Percentiles rank a stretch among this genome's conserved stretches.
Conservation (phyloP, 192 early-diverging fungal species). For the Allomyces macrogynus region DNA sequence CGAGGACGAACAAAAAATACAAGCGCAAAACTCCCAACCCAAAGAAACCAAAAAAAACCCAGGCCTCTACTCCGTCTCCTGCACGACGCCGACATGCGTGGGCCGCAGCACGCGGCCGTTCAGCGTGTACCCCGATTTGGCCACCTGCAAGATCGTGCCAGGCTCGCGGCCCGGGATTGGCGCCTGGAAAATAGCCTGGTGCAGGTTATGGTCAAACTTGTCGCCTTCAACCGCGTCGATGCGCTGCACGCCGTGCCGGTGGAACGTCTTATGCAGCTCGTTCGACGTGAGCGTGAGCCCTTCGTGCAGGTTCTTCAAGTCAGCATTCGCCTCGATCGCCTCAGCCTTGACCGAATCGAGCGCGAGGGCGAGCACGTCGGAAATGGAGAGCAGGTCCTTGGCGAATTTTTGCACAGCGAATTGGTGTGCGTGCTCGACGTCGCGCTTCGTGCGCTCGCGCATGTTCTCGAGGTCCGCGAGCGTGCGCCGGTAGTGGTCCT, state of each 20-base stretch:
- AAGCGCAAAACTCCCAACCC: too few species aligned
- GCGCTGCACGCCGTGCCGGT: constrained; percentile 46
- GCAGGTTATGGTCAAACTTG: constrained; percentile 80
- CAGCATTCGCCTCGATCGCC: constrained; percentile 16
- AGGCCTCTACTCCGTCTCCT: constrained; percentile 11
- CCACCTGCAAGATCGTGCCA: constrained; percentile 67
- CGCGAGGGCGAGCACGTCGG: constrained; percentile 77
- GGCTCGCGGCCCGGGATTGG: constrained; percentile 71
- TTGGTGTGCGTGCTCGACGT: constrained; percentile 53
- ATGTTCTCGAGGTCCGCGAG: constrained; percentile 96
- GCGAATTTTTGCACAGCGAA: constrained; percentile 98
- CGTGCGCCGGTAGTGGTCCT: constrained; percentile 78
- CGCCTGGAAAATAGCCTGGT: constrained; percentile 89
- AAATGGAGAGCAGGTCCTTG: constrained; percentile 80
- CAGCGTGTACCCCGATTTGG: constrained; percentile 80
- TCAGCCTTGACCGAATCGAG: constrained; percentile 67
- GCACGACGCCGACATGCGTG: constrained; percentile 91
- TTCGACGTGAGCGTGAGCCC: constrained; percentile 78
- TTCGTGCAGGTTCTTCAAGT: constrained; percentile 48
- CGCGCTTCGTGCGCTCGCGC: constrained; percentile 65
- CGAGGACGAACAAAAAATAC: too few species aligned
- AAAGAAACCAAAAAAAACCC: too few species aligned
- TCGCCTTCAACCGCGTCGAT: constrained; percentile 48
- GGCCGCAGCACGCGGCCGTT: constrained; percentile 81
- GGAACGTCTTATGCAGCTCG: constrained; percentile 68